Evolutionary conservation across 2,329 filamentous ascomycete species (phyloP).

Genomic region (Colletotrichum truncatum): DNA sequence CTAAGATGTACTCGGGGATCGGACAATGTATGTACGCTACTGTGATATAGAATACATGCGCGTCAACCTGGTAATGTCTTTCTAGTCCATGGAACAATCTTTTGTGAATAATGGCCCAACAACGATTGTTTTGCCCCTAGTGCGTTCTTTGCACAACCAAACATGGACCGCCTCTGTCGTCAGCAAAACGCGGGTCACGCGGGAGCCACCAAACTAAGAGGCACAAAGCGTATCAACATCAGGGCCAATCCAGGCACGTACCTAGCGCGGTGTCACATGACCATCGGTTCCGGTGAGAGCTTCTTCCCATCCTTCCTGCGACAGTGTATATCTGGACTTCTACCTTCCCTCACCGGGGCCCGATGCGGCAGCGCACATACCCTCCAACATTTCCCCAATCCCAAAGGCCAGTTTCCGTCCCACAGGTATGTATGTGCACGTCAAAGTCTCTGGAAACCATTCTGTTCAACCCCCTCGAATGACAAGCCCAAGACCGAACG

Average conservation of each 20-base stretch:
- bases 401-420: not conserved
- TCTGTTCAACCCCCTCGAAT: not conserved
- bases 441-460: conserved; percentile 25
- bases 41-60: not conserved
- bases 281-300: not conserved
- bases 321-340: too few species aligned
- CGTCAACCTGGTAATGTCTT: not conserved
- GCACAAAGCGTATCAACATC: conserved; percentile 9
- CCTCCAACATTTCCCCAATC: not conserved
- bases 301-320: too few species aligned
- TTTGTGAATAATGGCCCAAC: not conserved
- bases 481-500: conserved; percentile 13
- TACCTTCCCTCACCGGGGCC: not conserved
- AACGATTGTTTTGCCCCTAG: not conserved
- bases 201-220: conserved; percentile 2
- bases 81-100: not conserved
- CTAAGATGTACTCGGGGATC: not conserved
- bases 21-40: not conserved
- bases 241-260: conserved; percentile 8
- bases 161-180: conserved; percentile 5
- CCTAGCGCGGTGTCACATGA: conserved; percentile 17
- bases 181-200: conserved; percentile 8
- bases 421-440: conserved; percentile 4
- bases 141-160: not conserved
- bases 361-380: not conserved